A percentile compares a stretch with the other conserved stretches of the same genome.
Conservation (phyloP, 129 eudicot species). For the Scalesia atractyloides region DNA sequence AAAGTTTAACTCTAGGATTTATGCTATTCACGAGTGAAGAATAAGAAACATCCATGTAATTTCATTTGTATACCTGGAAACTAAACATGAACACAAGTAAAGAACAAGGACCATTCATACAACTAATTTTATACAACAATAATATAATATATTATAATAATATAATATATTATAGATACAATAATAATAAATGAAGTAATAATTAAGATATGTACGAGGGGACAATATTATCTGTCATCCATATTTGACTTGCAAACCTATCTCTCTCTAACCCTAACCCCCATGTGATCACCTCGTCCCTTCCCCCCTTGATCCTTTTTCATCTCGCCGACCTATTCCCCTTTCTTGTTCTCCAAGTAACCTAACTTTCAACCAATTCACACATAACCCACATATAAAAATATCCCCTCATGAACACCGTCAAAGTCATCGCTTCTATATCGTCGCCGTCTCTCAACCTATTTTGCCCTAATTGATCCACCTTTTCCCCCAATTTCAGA, state of each 20-base stretch:
- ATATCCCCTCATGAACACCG: conserved; percentile 19
- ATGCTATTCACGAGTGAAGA: too few species aligned
- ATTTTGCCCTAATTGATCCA: conserved; percentile 7
- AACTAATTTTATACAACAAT: too few species aligned
- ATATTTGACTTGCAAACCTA: conserved; percentile 22
- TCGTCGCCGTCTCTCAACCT: conserved; percentile 45
- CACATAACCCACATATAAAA: conserved; percentile 26
- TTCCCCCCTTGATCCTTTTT: neutral
- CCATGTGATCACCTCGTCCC: conserved; percentile 6
- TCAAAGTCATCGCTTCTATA: conserved; percentile 39
- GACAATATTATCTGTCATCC: conserved; percentile 1
- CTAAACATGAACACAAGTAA: too few species aligned
- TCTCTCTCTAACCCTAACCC: conserved; percentile 26
- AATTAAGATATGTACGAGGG: neutral
- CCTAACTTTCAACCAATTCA: conserved; percentile 31
- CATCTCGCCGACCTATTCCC: conserved; percentile 28
- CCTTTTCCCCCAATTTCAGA: conserved; percentile 13
- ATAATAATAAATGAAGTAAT: neutral
- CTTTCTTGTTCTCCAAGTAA: conserved; percentile 30
- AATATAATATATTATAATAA: too few species aligned
- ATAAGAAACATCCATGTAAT: too few species aligned
- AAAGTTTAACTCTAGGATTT: too few species aligned
- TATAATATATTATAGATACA: too few species aligned
- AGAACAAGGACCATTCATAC: too few species aligned
- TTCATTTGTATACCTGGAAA: too few species aligned